Percentiles rank a stretch among this genome's conserved stretches.
Conservation (phyloP, 352 stramenopile species). For the Aphanomyces euteiches region DNA sequence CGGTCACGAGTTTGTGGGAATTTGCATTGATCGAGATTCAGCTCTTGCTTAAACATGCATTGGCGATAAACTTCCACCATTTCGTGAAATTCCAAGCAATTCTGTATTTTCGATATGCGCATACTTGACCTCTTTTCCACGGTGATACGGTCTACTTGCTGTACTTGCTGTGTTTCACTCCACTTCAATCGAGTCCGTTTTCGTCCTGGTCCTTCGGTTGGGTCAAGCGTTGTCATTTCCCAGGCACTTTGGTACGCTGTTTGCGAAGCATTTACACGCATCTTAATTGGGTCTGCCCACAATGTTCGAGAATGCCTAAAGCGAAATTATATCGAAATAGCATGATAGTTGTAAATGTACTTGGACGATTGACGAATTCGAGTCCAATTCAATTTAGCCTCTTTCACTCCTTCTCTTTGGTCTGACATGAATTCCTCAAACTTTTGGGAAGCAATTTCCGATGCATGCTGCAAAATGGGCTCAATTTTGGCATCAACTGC, state of each 20-base stretch:
- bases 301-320: conserved; percentile 12
- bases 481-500: not conserved
- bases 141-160: no score
- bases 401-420: not conserved
- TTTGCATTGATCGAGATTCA: conserved; percentile 17
- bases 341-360: not conserved
- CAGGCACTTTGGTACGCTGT: conserved; percentile 25
- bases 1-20: conserved; percentile 18
- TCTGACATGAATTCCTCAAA: not conserved
- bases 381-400: not conserved
- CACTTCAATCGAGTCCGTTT: conserved; percentile 47
- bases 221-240: conserved; percentile 36
- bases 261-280: not conserved
- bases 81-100: conserved; percentile 49
- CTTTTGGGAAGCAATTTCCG: not conserved
- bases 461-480: not conserved
- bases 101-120: not conserved
- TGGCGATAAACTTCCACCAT: conserved; percentile 50
- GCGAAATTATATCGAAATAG: not conserved
- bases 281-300: not conserved
- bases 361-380: not conserved
- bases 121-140: not conserved
- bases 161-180: not conserved
- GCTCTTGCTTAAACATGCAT: conserved; percentile 32
- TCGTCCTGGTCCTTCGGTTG: conserved; percentile 48